Evolutionary conservation across 1,284 basidiomycete genomes (phyloP).

Genomic region (Trichosporon coremiiforme): DNA sequence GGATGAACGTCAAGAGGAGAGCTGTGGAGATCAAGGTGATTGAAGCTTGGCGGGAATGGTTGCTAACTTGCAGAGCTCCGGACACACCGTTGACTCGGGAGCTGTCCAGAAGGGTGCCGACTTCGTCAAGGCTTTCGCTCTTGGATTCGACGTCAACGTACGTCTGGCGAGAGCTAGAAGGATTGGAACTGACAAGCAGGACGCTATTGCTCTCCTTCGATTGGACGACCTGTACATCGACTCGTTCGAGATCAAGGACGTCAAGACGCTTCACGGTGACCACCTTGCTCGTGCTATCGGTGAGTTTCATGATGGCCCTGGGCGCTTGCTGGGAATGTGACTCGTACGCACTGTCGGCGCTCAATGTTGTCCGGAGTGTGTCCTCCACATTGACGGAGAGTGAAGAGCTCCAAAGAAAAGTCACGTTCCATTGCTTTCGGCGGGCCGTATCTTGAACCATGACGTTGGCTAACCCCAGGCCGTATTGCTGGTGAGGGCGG

Average conservation of each 20-base stretch:
- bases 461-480: slow-evolving; percentile 58
- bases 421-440: background rate
- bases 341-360: too few relatives aligned
- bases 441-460: background rate
- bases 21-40: slow-evolving; percentile 88
- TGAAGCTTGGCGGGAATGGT: slow-evolving; percentile 22
- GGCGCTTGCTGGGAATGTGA: background rate
- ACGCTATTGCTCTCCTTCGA: slow-evolving; percentile 90
- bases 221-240: slow-evolving; percentile 97
- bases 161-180: slow-evolving; percentile 40
- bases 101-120: slow-evolving; percentile 97
- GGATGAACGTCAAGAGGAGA: slow-evolving; percentile 90
- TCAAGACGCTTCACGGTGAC: slow-evolving; percentile 96
- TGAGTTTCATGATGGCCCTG: slow-evolving; percentile 47
- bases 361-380: background rate
- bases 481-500: slow-evolving; percentile 98
- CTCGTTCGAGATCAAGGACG: slow-evolving; percentile 98
- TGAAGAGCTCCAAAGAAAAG: background rate
- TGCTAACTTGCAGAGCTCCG: slow-evolving; percentile 71
- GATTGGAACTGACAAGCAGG: slow-evolving; percentile 60
- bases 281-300: slow-evolving; percentile 95
- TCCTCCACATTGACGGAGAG: background rate
- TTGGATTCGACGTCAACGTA: slow-evolving; percentile 93
- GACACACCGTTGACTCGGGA: slow-evolving; percentile 86
- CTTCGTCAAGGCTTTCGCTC: slow-evolving; percentile 91